Evolutionary conservation across 2,329 filamentous ascomycete species (phyloP).

Genomic region (Pseudogymnoascus sp.): DNA sequence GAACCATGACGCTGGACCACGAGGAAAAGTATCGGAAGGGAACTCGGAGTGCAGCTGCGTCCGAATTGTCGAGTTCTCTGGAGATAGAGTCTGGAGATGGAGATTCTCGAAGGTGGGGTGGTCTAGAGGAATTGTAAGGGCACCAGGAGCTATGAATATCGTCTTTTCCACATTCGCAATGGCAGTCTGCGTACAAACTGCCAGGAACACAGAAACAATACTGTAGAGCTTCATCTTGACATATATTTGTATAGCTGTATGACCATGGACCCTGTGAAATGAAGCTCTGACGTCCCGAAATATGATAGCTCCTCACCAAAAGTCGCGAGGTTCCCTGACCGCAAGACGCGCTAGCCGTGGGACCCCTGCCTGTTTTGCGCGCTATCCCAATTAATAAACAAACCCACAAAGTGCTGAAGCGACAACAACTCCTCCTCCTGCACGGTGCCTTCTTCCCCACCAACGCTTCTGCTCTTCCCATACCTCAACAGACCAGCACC

Average conservation of each 20-base stretch:
- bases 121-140: conserved; percentile 44
- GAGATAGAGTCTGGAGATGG: conserved; percentile 56
- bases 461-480: conserved; percentile 15
- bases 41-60: conserved; percentile 61
- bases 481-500: conserved; percentile 16
- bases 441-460: conserved; percentile 19
- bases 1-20: conserved; percentile 67
- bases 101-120: conserved; percentile 51
- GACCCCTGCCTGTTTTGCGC: conserved; percentile 8
- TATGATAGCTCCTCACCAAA: conserved; percentile 3
- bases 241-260: neutral
- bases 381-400: conserved; percentile 12
- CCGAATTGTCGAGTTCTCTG: conserved; percentile 45
- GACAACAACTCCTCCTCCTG: conserved; percentile 9
- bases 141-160: conserved; percentile 69
- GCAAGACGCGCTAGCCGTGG: conserved; percentile 5
- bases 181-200: conserved; percentile 18
- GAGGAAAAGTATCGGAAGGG: conserved; percentile 41
- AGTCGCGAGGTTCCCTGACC: neutral
- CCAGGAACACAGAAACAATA: conserved; percentile 16
- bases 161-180: conserved; percentile 81
- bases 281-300: conserved; percentile 2
- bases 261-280: neutral
- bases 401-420: conserved; percentile 11
- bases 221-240: conserved; percentile 14